These are phyloP conservation scores for Xylariales sp. DNA, from an alignment of 2,329 filamentous ascomycete genomes.

Conservation along the genomic window DNA sequence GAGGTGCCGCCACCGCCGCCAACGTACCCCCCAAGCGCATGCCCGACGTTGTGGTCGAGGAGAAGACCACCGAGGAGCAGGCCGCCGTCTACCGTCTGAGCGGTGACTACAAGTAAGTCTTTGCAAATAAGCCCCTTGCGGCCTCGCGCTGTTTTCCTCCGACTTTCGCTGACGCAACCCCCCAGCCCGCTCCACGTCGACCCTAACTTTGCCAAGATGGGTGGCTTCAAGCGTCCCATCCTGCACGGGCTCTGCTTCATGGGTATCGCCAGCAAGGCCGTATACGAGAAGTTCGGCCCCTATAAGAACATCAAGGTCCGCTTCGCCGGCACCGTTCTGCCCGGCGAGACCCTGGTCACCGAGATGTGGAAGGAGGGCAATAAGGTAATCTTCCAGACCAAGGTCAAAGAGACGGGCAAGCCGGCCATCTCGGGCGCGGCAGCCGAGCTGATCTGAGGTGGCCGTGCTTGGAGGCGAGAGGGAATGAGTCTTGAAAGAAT, in stretches of 20 bases:
- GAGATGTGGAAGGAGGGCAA: slow-evolving; percentile 92
- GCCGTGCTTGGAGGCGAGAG: no score
- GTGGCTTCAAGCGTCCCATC: slow-evolving; percentile 91
- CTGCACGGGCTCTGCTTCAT: slow-evolving; percentile 96
- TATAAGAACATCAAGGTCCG: slow-evolving; percentile 92
- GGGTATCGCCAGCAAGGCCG: slow-evolving; percentile 84
- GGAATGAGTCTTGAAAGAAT: no score
- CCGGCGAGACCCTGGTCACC: slow-evolving; percentile 83
- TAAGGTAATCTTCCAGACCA: slow-evolving; percentile 78
- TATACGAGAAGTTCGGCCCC: slow-evolving; percentile 76
- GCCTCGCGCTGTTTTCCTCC: background rate
- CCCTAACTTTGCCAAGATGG: slow-evolving; percentile 88
- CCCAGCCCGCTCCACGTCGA: slow-evolving; percentile 83
- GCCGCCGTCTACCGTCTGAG: slow-evolving; percentile 89
- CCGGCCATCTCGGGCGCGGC: slow-evolving; percentile 77
- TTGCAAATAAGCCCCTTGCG: background rate
- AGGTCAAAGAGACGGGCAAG: slow-evolving; percentile 91
- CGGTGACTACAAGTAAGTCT: slow-evolving; percentile 76
- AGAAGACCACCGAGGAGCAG: slow-evolving; percentile 84
- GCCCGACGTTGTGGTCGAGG: slow-evolving; percentile 80
- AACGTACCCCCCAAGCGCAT: slow-evolving; percentile 74
- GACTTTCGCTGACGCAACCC: background rate
- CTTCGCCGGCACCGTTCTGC: slow-evolving; percentile 80
- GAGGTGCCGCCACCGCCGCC: slow-evolving; percentile 73
- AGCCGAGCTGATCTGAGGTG: slow-evolving; percentile 58